Conservation (phyloP, 202 grass and related monocot species). For the Sporobolus alterniflorus region DNA sequence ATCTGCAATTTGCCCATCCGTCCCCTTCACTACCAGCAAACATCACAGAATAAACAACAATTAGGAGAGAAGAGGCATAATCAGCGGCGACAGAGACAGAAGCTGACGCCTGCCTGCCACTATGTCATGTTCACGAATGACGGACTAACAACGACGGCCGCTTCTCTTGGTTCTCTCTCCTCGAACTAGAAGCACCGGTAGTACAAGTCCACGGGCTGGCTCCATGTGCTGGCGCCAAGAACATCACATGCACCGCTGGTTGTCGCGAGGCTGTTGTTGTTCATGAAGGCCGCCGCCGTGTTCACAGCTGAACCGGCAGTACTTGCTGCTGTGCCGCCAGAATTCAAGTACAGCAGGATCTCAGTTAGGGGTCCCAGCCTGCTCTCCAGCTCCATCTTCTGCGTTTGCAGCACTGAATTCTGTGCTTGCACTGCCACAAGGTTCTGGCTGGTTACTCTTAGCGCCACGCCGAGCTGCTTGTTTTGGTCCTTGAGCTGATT, state of each 20-base stretch:
- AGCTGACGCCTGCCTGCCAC: slow-evolving; percentile 28
- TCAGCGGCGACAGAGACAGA: slow-evolving; percentile 33
- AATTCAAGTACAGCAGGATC: slow-evolving; percentile 55
- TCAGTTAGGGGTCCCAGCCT: slow-evolving; percentile 61
- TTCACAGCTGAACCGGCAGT: not conserved
- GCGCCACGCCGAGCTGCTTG: slow-evolving; percentile 31
- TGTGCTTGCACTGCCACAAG: slow-evolving; percentile 62
- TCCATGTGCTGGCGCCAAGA: slow-evolving; percentile 46
- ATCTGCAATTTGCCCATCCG: not conserved
- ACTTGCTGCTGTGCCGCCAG: slow-evolving; percentile 3
- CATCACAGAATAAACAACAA: slow-evolving; percentile 23
- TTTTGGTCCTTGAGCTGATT: slow-evolving; percentile 59
- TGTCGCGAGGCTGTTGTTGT: not conserved
- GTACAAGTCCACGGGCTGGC: slow-evolving; percentile 39
- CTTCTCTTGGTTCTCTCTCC: not conserved
- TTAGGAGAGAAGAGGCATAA: slow-evolving; percentile 30
- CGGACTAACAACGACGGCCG: too few species aligned
- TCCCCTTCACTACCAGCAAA: slow-evolving; percentile 23
- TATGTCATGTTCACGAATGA: slow-evolving; percentile 29
- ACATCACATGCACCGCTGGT: slow-evolving; percentile 22
- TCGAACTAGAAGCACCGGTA: slow-evolving; percentile 45
- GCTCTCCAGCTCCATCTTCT: slow-evolving; percentile 67
- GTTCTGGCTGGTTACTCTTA: slow-evolving; percentile 49
- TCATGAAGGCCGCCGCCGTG: not conserved
- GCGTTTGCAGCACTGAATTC: slow-evolving; percentile 74